Conservation (phyloP, 202 grass and related monocot species). For the Setaria viridis region DNA sequence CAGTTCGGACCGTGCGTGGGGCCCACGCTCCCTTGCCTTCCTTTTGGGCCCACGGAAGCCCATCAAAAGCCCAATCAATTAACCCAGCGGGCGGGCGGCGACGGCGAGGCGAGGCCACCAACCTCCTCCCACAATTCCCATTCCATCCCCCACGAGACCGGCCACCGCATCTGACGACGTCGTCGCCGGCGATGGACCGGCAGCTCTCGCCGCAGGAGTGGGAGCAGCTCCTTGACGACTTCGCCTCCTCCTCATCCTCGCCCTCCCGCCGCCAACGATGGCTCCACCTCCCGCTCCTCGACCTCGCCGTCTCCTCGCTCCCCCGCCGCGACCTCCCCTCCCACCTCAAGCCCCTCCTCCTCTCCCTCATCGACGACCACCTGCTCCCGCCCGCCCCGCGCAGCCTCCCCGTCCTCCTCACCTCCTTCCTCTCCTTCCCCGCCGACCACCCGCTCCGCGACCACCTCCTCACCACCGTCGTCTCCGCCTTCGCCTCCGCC, state of each 20-base stretch:
- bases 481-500: conserved; percentile 74
- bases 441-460: conserved; percentile 64
- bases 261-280: conserved; percentile 52
- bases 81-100: too few species aligned
- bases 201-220: conserved; percentile 70
- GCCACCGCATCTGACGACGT: conserved; percentile 16
- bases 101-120: too few species aligned
- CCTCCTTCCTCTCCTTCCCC: conserved; percentile 50
- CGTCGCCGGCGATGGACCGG: conserved; percentile 69
- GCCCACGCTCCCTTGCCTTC: too few species aligned
- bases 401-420: conserved; percentile 50
- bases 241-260: conserved; percentile 42
- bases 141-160: not conserved
- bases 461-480: conserved; percentile 73
- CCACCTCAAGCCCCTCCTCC: conserved; percentile 68
- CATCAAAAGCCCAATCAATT: too few species aligned
- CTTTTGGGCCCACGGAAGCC: too few species aligned
- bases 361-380: conserved; percentile 75
- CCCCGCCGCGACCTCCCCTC: conserved; percentile 84
- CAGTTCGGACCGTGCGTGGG: too few species aligned
- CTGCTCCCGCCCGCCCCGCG: conserved; percentile 50
- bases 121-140: not conserved
- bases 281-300: conserved; percentile 73
- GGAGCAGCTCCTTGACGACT: conserved; percentile 81
- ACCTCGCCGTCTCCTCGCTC: conserved; percentile 71